Conservation (phyloP, 139 green algal species). For the Diplosphaera chodatii region DNA sequence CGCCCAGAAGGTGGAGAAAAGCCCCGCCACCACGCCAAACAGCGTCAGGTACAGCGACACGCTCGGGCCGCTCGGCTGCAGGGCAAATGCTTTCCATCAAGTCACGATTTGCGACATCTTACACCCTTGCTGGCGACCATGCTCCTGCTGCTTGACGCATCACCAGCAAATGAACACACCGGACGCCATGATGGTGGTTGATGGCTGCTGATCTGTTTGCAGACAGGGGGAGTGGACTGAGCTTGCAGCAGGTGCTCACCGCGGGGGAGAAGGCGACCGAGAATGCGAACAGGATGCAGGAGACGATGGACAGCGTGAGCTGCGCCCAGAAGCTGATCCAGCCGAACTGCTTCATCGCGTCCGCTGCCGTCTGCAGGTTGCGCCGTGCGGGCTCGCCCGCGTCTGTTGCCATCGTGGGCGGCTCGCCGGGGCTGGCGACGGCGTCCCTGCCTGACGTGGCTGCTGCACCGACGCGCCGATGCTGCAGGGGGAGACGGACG, state of each 20-base stretch:
- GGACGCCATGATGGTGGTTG: too few relatives aligned
- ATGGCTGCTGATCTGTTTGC: too few relatives aligned
- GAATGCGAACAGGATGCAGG: constrained; percentile 90
- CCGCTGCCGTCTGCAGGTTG: constrained; percentile 30
- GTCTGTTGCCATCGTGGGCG: not conserved
- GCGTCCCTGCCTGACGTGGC: not conserved
- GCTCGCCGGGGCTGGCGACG: too few relatives aligned
- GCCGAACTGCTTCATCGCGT: constrained; percentile 48
- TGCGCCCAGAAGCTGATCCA: constrained; percentile 95
- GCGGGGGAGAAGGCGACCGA: constrained; percentile 85
- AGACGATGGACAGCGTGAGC: constrained; percentile 81
- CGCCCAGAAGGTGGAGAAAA: constrained; percentile 88
- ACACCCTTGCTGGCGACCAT: too few relatives aligned
- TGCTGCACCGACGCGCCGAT: not conserved
- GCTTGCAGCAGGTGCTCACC: too few relatives aligned
- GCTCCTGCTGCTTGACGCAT: too few relatives aligned
- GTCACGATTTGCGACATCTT: too few relatives aligned
- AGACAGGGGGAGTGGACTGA: too few relatives aligned
- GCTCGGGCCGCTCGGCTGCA: constrained; percentile 58
- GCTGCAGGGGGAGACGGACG: too few relatives aligned
- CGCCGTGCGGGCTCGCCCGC: constrained; percentile 29
- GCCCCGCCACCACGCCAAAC: constrained; percentile 84
- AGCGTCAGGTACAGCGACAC: constrained; percentile 87
- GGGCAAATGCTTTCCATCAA: too few relatives aligned
- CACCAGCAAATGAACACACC: too few relatives aligned